phyloP scores from a whole-genome alignment of 208 protist genomes.

The Endotrypanum monterogeii region DNA sequence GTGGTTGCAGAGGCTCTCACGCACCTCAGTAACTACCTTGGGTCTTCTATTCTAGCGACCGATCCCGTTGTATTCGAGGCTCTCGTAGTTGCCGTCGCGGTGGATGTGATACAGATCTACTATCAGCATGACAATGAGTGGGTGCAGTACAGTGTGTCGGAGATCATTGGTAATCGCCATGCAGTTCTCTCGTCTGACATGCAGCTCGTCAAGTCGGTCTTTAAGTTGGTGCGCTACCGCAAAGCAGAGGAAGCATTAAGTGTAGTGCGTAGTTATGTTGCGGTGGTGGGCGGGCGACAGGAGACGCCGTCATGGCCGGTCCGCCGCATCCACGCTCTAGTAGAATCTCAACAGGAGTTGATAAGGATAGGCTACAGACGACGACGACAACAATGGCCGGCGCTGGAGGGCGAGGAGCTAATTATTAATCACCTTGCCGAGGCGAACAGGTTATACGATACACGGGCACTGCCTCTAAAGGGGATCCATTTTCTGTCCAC shows the following conservation, averaged over 20 bases:
- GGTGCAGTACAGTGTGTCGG: slow-evolving; percentile 39
- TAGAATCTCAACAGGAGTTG: slow-evolving; percentile 25
- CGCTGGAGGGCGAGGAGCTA: slow-evolving; percentile 40
- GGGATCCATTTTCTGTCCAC: slow-evolving; percentile 1
- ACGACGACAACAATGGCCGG: slow-evolving; percentile 32
- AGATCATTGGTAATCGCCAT: slow-evolving; percentile 30
- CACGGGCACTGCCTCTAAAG: background rate
- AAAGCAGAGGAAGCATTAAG: slow-evolving; percentile 34
- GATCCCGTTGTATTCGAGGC: slow-evolving; percentile 41
- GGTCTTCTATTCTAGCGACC: slow-evolving; percentile 42
- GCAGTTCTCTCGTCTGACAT: slow-evolving; percentile 20
- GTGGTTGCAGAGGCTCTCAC: slow-evolving; percentile 35
- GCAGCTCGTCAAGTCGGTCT: slow-evolving; percentile 36
- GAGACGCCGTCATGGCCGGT: slow-evolving; percentile 36
- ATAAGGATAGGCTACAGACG: slow-evolving; percentile 46
- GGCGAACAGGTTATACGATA: slow-evolving; percentile 1
- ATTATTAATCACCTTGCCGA: slow-evolving; percentile 18
- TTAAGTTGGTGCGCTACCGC: slow-evolving; percentile 44
- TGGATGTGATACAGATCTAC: slow-evolving; percentile 53
- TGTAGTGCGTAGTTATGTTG: slow-evolving; percentile 26
- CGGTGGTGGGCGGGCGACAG: background rate
- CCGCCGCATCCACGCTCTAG: slow-evolving; percentile 29
- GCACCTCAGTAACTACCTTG: slow-evolving; percentile 36
- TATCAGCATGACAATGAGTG: slow-evolving; percentile 26
- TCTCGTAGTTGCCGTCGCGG: slow-evolving; percentile 34